Evolutionary conservation across 2,329 filamentous ascomycete genomes (phyloP), one percentile per base, ranked within the genome.

Genomic region (Aspergillus sp.): DNA sequence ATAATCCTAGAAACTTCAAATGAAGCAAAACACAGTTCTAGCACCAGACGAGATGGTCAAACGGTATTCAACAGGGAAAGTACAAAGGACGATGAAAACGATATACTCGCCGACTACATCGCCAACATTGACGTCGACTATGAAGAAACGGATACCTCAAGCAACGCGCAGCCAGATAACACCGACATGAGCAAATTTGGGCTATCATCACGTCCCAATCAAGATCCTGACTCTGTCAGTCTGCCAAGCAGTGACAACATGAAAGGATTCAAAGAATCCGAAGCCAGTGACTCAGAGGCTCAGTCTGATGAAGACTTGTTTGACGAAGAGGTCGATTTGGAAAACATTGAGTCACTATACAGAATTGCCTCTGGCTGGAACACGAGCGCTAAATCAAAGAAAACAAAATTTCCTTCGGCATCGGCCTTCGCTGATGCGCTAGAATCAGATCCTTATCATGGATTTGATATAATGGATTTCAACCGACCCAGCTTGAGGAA

Each of bases 381-480:
- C 15, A 39, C 41, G 13, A 25, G 13, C 22, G 7, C 27, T 4
- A 47, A 39, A 5, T 20, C 32, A 37, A 48, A 46, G 9, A 32
- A 27, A 7, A 20, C 38, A 7, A 51, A 53, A 12, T 59, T 52
- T 57, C 76, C 78, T 13, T 73, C 74, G 33, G 81, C 80, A 5
- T 73, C 72, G 41, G 71, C 75, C 13, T 74, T 83, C 56, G 80
- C 78, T 3, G 80, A 82, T 60, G 73, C 75, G 0, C 68, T 83
- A 2, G 78, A 82, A n/a, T 67, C 72, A 52, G 77, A 80, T 54
- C 77, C 79, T 2, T 79, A 82, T 51, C 82, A 85, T 51, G 86
- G 82, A 7, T 84, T 95, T 53, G 89, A 95, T 60, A 74, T 94
- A 41, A 91, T 93, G 84, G 88, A 95, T 60, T 88, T 86, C 69